Percentiles rank a stretch among this genome's conserved stretches.
Evolutionary conservation across 2,329 filamentous ascomycete species (phyloP).

Genomic region (Paraphoma chrysanthemicola): DNA sequence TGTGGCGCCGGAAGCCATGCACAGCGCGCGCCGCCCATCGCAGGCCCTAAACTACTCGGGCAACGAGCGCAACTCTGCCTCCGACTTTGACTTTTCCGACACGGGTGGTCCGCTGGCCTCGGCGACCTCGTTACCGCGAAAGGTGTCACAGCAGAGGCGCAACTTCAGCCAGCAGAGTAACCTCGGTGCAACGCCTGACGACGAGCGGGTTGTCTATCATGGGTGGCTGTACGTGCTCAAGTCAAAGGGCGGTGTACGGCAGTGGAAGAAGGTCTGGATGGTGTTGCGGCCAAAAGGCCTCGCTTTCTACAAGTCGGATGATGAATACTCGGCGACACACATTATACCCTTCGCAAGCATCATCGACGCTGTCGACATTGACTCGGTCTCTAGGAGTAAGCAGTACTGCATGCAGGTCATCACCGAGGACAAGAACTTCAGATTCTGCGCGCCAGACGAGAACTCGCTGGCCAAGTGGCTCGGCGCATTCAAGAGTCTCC

Average conservation of each 20-base stretch:
- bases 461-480: conserved; percentile 83
- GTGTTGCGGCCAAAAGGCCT: conserved; percentile 86
- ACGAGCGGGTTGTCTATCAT: conserved; percentile 91
- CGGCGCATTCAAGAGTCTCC: conserved; percentile 86
- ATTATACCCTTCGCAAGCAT: conserved; percentile 81
- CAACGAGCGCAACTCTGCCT: conserved; percentile 76
- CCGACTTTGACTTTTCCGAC: conserved; percentile 90
- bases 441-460: conserved; percentile 72
- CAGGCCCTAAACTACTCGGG: conserved; percentile 69
- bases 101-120: conserved; percentile 60
- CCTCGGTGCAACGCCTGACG: conserved; percentile 59
- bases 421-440: conserved; percentile 76
- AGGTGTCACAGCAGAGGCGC: conserved; percentile 42
- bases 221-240: conserved; percentile 87
- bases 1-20: conserved; percentile 37
- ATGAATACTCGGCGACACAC: conserved; percentile 85
- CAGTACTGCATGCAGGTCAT: conserved; percentile 90
- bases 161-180: conserved; percentile 71
- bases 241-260: conserved; percentile 80
- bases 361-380: conserved; percentile 90
- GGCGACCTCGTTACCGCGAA: conserved; percentile 52
- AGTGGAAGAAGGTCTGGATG: conserved; percentile 96
- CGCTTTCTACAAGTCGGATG: conserved; percentile 89
- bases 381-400: conserved; percentile 85
- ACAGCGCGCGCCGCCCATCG: conserved; percentile 62